phyloP scores from a whole-genome alignment of 768 basidiomycete genomes.

The Pholiota molesta region DNA sequence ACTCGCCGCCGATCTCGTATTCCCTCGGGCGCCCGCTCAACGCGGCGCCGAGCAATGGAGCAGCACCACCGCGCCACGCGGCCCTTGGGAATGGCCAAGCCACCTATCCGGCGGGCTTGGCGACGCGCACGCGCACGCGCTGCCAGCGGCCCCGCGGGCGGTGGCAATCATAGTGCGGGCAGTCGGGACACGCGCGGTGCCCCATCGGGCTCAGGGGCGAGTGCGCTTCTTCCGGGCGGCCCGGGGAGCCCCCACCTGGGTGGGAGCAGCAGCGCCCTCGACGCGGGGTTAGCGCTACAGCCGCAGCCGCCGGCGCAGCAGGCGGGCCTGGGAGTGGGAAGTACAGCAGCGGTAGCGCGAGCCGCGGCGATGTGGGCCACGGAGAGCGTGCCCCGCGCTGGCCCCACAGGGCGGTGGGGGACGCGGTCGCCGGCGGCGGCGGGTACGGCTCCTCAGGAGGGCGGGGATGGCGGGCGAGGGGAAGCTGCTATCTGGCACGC shows the following conservation, averaged over 20 bases:
- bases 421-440: conserved; percentile 9
- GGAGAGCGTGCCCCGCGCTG: conserved; percentile 7
- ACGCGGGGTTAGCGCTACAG: background rate
- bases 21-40: conserved; percentile 23
- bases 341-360: background rate
- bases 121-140: conserved; percentile 12
- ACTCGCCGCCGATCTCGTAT: conserved; percentile 27
- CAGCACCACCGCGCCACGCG: conserved; percentile 16
- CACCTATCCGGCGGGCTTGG: conserved; percentile 16
- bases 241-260: conserved; percentile 4
- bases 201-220: conserved; percentile 4
- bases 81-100: conserved; percentile 9
- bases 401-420: conserved; percentile 19
- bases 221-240: background rate
- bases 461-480: conserved; percentile 4
- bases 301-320: conserved; percentile 10
- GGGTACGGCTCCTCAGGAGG: background rate
- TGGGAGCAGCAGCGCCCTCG: background rate
- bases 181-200: conserved; percentile 23
- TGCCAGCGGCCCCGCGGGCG: conserved; percentile 11
- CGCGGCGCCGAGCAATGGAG: conserved; percentile 7
- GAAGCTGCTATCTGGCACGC: conserved; percentile 3
- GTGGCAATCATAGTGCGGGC: background rate
- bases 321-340: conserved; percentile 15
- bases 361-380: conserved; percentile 5